Percentiles rank a stretch among this genome's conserved stretches.
Conservation (phyloP, 306 rosid genomes). For the Prunus armeniaca region DNA sequence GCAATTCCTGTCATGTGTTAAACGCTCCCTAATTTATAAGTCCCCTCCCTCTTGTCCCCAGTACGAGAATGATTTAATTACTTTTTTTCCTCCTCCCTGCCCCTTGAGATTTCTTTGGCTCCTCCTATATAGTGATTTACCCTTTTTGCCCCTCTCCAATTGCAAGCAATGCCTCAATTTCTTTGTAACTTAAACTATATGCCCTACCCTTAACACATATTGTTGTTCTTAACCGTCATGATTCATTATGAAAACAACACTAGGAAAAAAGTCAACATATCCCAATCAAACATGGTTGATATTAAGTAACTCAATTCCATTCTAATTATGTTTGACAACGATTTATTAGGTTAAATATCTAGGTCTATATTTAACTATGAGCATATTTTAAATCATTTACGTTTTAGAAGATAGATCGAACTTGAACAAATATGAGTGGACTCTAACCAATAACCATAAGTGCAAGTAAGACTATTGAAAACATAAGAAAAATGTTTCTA, state of each 20-base stretch:
- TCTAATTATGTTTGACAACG: not conserved
- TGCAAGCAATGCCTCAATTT: not conserved
- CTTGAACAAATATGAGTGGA: too few relatives aligned
- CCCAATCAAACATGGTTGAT: not conserved
- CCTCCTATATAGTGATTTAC: not conserved
- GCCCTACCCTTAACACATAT: not conserved
- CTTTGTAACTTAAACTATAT: not conserved
- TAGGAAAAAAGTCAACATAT: not conserved
- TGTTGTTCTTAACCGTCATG: not conserved
- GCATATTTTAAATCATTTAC: too few relatives aligned
- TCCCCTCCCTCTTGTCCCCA: not conserved
- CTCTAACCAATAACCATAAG: too few relatives aligned
- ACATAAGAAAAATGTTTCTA: too few relatives aligned
- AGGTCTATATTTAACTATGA: too few relatives aligned
- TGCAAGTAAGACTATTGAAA: too few relatives aligned
- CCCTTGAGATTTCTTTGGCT: not conserved
- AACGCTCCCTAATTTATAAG: constrained; percentile 34
- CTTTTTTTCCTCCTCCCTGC: not conserved
- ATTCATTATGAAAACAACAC: not conserved
- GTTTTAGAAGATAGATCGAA: too few relatives aligned
- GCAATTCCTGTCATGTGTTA: constrained; percentile 71
- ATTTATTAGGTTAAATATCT: too few relatives aligned
- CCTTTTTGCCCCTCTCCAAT: constrained; percentile 9
- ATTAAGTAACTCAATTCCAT: not conserved
- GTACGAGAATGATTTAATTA: constrained; percentile 46